A percentile compares a stretch with the other conserved stretches of the same genome.
phyloP scores from a whole-genome alignment of 257 asterid genomes.

The Nyctanthes arbortristis region DNA sequence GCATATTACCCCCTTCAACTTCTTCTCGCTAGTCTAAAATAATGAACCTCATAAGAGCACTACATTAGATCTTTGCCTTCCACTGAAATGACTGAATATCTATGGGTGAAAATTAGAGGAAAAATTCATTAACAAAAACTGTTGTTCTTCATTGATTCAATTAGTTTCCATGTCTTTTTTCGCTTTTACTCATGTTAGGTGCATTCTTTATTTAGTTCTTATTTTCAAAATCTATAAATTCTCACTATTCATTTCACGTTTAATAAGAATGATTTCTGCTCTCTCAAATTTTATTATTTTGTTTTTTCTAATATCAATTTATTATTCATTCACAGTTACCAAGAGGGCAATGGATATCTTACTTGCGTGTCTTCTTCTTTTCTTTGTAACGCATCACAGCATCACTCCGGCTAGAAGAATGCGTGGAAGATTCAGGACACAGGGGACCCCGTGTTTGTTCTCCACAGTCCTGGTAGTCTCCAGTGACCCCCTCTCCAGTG shows the following conservation, averaged over 20 bases:
- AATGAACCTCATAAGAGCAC: no score
- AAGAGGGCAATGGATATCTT: conserved; percentile 14
- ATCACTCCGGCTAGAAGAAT: conserved; percentile 64
- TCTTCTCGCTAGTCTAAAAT: neutral
- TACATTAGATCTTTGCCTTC: neutral
- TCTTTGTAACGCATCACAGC: conserved; percentile 94
- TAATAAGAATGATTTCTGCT: neutral
- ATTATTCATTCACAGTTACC: neutral
- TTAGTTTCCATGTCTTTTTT: neutral
- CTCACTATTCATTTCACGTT: neutral
- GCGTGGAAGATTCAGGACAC: conserved; percentile 56
- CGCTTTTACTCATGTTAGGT: neutral
- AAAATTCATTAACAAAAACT: neutral
- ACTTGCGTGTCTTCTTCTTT: conserved; percentile 81
- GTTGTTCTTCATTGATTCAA: neutral
- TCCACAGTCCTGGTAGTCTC: conserved; percentile 65
- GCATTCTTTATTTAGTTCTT: neutral
- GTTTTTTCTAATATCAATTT: neutral
- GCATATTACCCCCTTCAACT: no score
- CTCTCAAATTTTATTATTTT: neutral
- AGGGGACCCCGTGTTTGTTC: conserved; percentile 79
- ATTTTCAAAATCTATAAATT: no score
- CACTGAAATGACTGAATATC: neutral
- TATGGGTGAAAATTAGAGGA: neutral
- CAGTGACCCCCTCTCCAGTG: conserved; percentile 61